Evolutionary conservation across 2,329 filamentous ascomycete species (phyloP), one percentile per base, ranked within the genome.

Genomic region (Aureobasidium uvarum): DNA sequence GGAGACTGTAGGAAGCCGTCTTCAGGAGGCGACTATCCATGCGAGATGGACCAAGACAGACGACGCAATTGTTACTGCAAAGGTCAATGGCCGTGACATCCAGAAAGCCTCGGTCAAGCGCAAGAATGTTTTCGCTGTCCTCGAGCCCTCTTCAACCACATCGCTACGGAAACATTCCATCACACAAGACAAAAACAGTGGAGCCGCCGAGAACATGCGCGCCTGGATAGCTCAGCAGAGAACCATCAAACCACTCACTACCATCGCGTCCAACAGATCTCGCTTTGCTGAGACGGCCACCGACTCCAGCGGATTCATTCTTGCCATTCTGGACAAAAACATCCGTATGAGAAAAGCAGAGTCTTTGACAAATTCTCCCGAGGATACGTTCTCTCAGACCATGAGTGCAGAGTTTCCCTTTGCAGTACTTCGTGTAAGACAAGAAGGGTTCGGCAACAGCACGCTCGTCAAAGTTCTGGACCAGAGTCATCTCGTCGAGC

Each of bases 231-330:
- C 71, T 8, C 72, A 77, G 41, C 77, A 84, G 68, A 64, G 72
- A 41, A 72, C 79, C n/a, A 72, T 81, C 3, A 74, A 74, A 65
- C 81, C 83, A 3, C 75, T 85, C 18, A 81, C 79, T 52, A 76
- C 77, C 33, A 72, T 81, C 41, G 74, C 74, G n/a, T 77, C 77
- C 5, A 78, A 77, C 64, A 78, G 83, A 14, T 78, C 78, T 18
- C 77, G 83, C 16, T 81, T 84, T 65, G 71, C 78, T 51, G 81
- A 82, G 18, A 72, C 83, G 3, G 76, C 77, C 33, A 82, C 83
- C 64, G 77, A 74, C 51, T 67, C 70, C 8, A 71, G 73, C n/a
- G 75, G 77, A 33, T 77, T 80, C 10, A 71, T 78, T 11, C 79
- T 83, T 75, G 82, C 80, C 3, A 79, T 77, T 3, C 72, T 85